Percentiles rank a stretch among this genome's conserved stretches.
These are phyloP conservation scores for Lepidium sativum DNA, from an alignment of 345 rosid genomes.

Conservation along the genomic window DNA sequence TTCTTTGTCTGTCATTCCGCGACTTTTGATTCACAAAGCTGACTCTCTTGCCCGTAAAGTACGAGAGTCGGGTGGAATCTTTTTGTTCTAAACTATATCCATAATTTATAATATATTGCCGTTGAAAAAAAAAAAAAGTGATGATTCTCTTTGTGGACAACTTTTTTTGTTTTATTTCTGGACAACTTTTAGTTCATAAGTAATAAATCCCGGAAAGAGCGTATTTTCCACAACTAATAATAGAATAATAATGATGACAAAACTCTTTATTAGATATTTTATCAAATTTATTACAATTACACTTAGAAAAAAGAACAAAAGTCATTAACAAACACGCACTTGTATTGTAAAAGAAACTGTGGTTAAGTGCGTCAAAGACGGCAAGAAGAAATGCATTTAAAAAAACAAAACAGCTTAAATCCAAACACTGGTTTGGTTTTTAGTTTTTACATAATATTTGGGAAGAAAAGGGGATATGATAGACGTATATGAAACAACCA, in stretches of 20 bases:
- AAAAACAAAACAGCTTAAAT: not conserved
- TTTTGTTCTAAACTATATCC: too few relatives aligned
- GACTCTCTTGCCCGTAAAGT: too few relatives aligned
- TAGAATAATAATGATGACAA: not conserved
- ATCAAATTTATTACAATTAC: not conserved
- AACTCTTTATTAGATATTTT: not conserved
- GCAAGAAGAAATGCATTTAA: too few relatives aligned
- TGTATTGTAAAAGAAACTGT: not conserved
- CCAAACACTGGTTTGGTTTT: slow-evolving; percentile 3
- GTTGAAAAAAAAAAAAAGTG: too few relatives aligned
- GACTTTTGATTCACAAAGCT: too few relatives aligned
- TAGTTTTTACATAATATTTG: not conserved
- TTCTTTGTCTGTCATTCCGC: too few relatives aligned
- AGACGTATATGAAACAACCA: slow-evolving; percentile 3
- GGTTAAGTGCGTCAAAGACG: not conserved
- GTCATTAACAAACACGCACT: not conserved
- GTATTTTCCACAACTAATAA: not conserved
- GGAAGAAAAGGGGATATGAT: not conserved
- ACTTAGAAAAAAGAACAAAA: not conserved
- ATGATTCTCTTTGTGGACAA: not conserved
- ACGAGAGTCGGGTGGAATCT: too few relatives aligned
- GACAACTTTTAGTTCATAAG: too few relatives aligned
- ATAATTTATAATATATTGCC: too few relatives aligned
- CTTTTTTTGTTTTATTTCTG: too few relatives aligned
- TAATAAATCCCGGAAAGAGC: too few relatives aligned